Evolutionary conservation across 108 stramenopile genomes (phyloP).

Genomic region (Cafeteria roenbergensis): DNA sequence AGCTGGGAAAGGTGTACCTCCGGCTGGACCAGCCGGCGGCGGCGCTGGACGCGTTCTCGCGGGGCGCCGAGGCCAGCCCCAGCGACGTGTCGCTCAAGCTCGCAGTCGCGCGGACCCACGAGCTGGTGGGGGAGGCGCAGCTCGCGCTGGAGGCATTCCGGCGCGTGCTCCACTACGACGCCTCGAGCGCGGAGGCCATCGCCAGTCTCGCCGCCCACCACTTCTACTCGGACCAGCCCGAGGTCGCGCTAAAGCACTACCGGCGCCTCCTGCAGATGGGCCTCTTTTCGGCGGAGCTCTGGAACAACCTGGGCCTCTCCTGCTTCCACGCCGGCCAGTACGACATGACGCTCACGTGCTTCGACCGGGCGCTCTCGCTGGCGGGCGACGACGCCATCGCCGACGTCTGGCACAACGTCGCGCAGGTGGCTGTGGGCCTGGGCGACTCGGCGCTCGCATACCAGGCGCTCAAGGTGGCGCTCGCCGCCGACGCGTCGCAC

Average conservation of each 20-base stretch:
- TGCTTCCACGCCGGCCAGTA: conserved; percentile 49
- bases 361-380: conserved; percentile 39
- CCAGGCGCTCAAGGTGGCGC: conserved; percentile 44
- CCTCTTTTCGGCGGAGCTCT: conserved; percentile 36
- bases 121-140: conserved; percentile 36
- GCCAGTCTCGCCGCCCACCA: conserved; percentile 46
- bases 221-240: conserved; percentile 54
- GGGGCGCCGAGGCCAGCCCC: conserved; percentile 29
- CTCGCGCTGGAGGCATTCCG: conserved; percentile 24
- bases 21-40: conserved; percentile 46
- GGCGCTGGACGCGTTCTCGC: conserved; percentile 36
- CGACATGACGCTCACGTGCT: conserved; percentile 49
- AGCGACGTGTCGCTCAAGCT: conserved; percentile 29
- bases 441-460: conserved; percentile 51
- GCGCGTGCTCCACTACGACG: conserved; percentile 32
- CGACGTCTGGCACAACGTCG: conserved; percentile 49
- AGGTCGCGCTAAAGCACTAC: conserved; percentile 48
- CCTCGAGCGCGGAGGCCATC: conserved; percentile 44
- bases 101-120: conserved; percentile 40
- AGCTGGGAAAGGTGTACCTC: conserved; percentile 46
- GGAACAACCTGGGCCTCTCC: conserved; percentile 51
- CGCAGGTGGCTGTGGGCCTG: conserved; percentile 38
- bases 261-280: conserved; percentile 50
- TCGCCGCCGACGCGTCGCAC: conserved; percentile 31
- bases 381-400: conserved; percentile 34